These are phyloP conservation scores for Kokia cookei DNA, from an alignment of 441 rosid species.

Conservation along the genomic window DNA sequence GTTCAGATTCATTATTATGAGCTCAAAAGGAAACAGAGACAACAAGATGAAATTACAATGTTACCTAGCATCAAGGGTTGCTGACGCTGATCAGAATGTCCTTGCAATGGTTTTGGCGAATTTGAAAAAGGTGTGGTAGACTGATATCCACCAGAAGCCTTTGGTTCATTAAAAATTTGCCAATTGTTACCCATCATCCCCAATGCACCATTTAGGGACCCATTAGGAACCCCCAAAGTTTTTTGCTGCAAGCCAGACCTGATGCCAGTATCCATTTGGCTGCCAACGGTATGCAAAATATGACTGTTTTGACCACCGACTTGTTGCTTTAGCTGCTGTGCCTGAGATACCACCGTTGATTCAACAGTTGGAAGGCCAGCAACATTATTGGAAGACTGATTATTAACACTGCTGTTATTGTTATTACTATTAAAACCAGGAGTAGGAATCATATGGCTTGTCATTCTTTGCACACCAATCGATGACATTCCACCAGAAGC, in stretches of 20 bases:
- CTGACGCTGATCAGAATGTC: constrained; percentile 67
- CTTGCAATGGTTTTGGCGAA: constrained; percentile 62
- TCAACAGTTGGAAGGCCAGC: constrained; percentile 59
- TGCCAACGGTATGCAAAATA: constrained; percentile 68
- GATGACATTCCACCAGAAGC: constrained; percentile 82
- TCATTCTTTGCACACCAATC: constrained; percentile 56
- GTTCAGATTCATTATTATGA: constrained; percentile 3
- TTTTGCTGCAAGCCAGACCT: constrained; percentile 83
- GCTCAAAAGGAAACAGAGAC: not conserved
- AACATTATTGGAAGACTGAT: constrained; percentile 43
- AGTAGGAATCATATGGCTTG: constrained; percentile 93
- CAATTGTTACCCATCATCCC: constrained; percentile 62
- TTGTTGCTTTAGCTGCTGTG: constrained; percentile 73
- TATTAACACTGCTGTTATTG: constrained; percentile 33
- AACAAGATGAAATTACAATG: constrained; percentile 10
- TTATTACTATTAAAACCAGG: constrained; percentile 65
- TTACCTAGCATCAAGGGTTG: constrained; percentile 66
- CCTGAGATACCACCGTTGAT: constrained; percentile 57
- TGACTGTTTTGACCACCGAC: constrained; percentile 70
- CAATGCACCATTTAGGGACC: constrained; percentile 54
- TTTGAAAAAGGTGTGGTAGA: constrained; percentile 39
- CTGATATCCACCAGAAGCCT: constrained; percentile 53
- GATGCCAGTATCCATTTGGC: constrained; percentile 72
- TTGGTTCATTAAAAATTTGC: constrained; percentile 53
- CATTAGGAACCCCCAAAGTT: constrained; percentile 67